Evolutionary conservation across 257 asterid genomes (phyloP), one percentile per base, ranked within the genome.

Genomic region (Gentiana straminea): DNA sequence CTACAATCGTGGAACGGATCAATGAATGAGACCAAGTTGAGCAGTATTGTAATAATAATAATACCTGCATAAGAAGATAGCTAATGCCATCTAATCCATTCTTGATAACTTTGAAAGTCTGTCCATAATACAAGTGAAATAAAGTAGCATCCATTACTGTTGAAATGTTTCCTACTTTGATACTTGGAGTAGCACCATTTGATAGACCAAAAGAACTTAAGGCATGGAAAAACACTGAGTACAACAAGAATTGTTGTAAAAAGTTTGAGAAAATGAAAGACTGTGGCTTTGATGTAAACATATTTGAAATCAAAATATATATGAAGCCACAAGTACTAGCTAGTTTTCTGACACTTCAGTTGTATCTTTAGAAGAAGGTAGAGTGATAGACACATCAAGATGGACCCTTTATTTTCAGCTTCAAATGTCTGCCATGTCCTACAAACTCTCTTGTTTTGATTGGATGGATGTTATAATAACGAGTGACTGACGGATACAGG

Each of bases 41-140:
- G 24, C 24, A 0, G 24, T 24, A 24, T 24, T 24, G 24, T 24
- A 24, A 24, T 24, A 24, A 24, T 3, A 41, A 41, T 0, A 4
- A 41, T 45, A 78, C 97, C 97, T 87, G 98, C 65, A 91, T 86
- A 67, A 91, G 98, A 70, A 91, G 98, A 74, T 91, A 91, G 62
- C 94, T 87, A 64, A 78, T 81, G 67, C 94, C 98, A 74, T 91
- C 97, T 54, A 87, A 64, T 0, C 76, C 86, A 66, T 91, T 91
- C 86, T 87, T 91, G 94, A 91, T 91, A 52, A 91, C 98, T 55
- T 87, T 87, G 64, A 91, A 91, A 2, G 84, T 81, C 64, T 85
- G 90, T n/a, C 98, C 98, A 60, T 91, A 91, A 62, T 91, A 91
- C 36, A 91, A 69, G 37, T 68, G 69, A 53, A 91, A 73, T 58